Conservation (phyloP, 2,329 filamentous ascomycete species). For the Ceratocystiopsis minuta region DNA sequence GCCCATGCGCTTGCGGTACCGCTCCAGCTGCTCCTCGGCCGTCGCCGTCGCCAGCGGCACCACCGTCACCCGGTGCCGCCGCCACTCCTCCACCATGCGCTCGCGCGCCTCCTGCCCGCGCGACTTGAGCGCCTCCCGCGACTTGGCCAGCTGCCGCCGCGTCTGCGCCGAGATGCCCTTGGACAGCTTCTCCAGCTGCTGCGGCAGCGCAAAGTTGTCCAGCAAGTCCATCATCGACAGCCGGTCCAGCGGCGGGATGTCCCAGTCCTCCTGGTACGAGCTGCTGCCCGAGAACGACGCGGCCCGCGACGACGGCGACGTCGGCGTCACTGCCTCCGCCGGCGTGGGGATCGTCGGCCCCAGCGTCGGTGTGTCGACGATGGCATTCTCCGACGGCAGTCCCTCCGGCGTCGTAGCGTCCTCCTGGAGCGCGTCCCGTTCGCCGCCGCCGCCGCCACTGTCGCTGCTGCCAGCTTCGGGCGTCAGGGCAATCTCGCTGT, state of each 20-base stretch:
- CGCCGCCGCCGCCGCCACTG: background rate
- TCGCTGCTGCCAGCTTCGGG: constrained; percentile 21
- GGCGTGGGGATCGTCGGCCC: constrained; percentile 17
- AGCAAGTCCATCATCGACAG: constrained; percentile 84
- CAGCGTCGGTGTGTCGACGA: constrained; percentile 32
- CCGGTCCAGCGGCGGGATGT: constrained; percentile 77
- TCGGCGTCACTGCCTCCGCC: too few relatives aligned
- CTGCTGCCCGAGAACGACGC: constrained; percentile 70
- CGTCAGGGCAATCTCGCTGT: constrained; percentile 25
- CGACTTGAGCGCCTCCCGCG: constrained; percentile 62
- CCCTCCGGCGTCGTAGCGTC: too few relatives aligned
- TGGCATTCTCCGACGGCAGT: constrained; percentile 17
- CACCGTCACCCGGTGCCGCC: constrained; percentile 41
- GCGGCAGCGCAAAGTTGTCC: constrained; percentile 79
- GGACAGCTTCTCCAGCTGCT: constrained; percentile 82
- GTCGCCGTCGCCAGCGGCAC: constrained; percentile 30
- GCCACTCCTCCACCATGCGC: constrained; percentile 84
- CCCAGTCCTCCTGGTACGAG: constrained; percentile 78
- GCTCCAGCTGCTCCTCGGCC: constrained; percentile 81
- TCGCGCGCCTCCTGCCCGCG: constrained; percentile 65
- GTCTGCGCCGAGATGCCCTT: constrained; percentile 66
- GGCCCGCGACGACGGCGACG: constrained; percentile 47
- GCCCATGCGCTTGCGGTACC: constrained; percentile 76
- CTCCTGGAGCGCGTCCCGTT: background rate
- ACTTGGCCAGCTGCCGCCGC: constrained; percentile 58